phyloP scores from a whole-genome alignment of 1,284 basidiomycete species.

The Porphyrellus sp. region DNA sequence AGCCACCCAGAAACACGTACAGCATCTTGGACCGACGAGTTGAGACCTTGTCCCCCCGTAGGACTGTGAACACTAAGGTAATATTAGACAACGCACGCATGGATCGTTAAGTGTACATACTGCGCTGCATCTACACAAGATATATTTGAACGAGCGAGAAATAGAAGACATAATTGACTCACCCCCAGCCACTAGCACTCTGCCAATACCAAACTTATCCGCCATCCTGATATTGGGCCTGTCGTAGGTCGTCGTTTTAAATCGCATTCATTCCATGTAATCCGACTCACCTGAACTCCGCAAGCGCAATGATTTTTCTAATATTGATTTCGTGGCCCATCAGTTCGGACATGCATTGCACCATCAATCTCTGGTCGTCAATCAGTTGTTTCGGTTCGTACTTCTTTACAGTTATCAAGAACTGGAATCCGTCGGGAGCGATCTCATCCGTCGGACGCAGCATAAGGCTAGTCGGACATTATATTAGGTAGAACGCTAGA shows the following conservation, averaged over 20 bases:
- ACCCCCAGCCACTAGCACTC: slow-evolving; percentile 38
- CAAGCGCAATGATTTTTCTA: slow-evolving; percentile 10
- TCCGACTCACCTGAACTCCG: slow-evolving; percentile 27
- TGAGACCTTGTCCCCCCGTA: slow-evolving; percentile 45
- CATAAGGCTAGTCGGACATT: slow-evolving; percentile 1
- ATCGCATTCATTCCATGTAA: neutral
- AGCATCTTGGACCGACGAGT: slow-evolving; percentile 40
- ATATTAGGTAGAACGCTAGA: neutral
- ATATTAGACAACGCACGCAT: neutral
- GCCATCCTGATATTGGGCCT: slow-evolving; percentile 36
- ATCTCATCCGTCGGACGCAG: slow-evolving; percentile 24
- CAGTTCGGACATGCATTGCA: slow-evolving; percentile 15
- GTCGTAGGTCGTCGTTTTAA: neutral
- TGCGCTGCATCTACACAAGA: neutral
- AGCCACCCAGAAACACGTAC: slow-evolving; percentile 15
- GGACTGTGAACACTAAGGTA: slow-evolving; percentile 42
- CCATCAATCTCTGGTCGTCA: slow-evolving; percentile 15
- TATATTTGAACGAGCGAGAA: neutral
- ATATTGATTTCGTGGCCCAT: slow-evolving; percentile 18
- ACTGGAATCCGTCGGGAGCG: slow-evolving; percentile 35
- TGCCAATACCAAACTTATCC: slow-evolving; percentile 30
- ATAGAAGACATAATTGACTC: neutral
- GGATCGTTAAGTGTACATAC: neutral
- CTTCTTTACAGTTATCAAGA: slow-evolving; percentile 30
- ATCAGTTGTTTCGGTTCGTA: slow-evolving; percentile 30